A percentile compares a stretch with the other conserved stretches of the same genome.
These are phyloP conservation scores for Daucus carota DNA, from an alignment of 129 eudicot species.

Conservation along the genomic window DNA sequence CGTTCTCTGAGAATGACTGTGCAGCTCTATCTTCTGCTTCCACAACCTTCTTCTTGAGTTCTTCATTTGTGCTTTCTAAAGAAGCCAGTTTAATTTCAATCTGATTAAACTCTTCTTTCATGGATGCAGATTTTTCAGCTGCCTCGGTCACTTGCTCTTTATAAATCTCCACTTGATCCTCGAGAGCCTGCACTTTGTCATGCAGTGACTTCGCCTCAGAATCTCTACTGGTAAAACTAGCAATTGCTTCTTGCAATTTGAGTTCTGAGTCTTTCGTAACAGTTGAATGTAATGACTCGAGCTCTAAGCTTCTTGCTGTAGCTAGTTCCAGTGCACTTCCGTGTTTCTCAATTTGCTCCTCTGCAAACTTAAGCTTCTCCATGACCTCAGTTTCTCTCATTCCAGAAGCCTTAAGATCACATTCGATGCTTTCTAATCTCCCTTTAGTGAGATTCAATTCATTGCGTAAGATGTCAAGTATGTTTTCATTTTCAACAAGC, in stretches of 20 bases:
- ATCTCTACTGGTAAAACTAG: slow-evolving; percentile 45
- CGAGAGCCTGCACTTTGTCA: slow-evolving; percentile 47
- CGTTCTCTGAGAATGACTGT: slow-evolving; percentile 46
- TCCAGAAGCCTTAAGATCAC: slow-evolving; percentile 54
- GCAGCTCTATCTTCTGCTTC: slow-evolving; percentile 61
- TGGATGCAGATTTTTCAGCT: slow-evolving; percentile 34
- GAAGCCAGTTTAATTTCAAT: slow-evolving; percentile 45
- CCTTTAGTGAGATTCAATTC: slow-evolving; percentile 53
- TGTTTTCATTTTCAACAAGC: slow-evolving; percentile 55
- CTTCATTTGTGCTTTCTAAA: slow-evolving; percentile 52
- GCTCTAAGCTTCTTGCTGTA: slow-evolving; percentile 42
- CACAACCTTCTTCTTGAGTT: slow-evolving; percentile 41
- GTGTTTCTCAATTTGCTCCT: slow-evolving; percentile 46
- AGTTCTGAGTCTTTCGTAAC: slow-evolving; percentile 49
- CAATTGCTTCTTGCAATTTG: slow-evolving; percentile 62
- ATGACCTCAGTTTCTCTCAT: slow-evolving; percentile 48
- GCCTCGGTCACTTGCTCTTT: slow-evolving; percentile 60
- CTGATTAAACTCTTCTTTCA: slow-evolving; percentile 59
- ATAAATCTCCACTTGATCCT: slow-evolving; percentile 40
- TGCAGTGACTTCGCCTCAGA: slow-evolving; percentile 55
- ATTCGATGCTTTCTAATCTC: slow-evolving; percentile 57
- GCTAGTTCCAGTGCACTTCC: slow-evolving; percentile 41
- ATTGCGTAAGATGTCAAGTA: slow-evolving; percentile 46
- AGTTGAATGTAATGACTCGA: slow-evolving; percentile 51
- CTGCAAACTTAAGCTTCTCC: slow-evolving; percentile 63